phyloP scores from a whole-genome alignment of 2,329 filamentous ascomycete genomes.

The Trichoderma sp. region DNA sequence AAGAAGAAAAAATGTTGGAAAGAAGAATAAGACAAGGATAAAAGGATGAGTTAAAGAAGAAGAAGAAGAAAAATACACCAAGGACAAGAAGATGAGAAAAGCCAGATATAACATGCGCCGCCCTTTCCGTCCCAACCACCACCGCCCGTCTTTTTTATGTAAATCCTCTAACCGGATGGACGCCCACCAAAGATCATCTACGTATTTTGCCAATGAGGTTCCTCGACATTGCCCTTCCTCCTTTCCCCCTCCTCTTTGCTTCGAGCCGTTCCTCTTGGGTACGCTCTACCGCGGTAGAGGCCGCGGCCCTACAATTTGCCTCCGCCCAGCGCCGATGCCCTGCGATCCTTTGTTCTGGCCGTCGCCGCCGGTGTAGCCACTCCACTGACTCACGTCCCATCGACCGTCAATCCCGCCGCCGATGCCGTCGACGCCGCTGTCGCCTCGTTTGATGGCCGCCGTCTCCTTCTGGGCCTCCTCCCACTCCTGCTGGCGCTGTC shows the following conservation, averaged over 20 bases:
- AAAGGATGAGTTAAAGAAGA: not conserved
- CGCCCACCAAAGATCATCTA: slow-evolving; percentile 3
- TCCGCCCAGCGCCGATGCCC: slow-evolving; percentile 68
- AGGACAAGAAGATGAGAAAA: not conserved
- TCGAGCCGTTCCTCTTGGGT: not conserved
- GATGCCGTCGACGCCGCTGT: slow-evolving; percentile 58
- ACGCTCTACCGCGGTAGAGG: slow-evolving; percentile 53
- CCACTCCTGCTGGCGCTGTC: slow-evolving; percentile 77
- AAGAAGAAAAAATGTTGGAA: not conserved
- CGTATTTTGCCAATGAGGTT: not conserved
- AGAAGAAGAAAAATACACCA: not conserved
- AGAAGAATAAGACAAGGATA: not conserved
- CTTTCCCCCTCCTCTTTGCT: not conserved
- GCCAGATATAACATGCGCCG: slow-evolving; percentile 10
- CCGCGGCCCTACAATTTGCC: slow-evolving; percentile 78
- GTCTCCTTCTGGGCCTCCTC: slow-evolving; percentile 71
- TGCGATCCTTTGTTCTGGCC: slow-evolving; percentile 66
- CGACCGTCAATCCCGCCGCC: slow-evolving; percentile 66
- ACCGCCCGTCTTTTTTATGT: not conserved
- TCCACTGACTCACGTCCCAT: slow-evolving; percentile 78
- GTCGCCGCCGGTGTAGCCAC: slow-evolving; percentile 74
- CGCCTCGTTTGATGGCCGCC: slow-evolving; percentile 52
- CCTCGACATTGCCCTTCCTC: not conserved
- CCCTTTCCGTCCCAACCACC: slow-evolving; percentile 5
- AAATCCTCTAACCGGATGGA: slow-evolving; percentile 1